Conservation (phyloP, 306 rosid species). For the Cucurbita argyrosperma region DNA sequence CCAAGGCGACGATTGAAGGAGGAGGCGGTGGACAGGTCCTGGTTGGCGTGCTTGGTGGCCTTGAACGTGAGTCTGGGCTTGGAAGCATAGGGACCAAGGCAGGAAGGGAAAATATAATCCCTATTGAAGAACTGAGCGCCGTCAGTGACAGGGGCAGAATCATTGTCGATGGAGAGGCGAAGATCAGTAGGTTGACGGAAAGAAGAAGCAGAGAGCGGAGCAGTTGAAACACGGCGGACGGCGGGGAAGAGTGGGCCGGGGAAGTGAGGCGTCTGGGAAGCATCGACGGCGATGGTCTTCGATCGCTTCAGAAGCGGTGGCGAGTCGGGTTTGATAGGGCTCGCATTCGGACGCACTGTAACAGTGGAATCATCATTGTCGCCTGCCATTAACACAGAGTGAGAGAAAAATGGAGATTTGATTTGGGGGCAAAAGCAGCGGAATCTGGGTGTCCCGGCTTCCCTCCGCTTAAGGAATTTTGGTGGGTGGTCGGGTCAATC, state of each 20-base stretch:
- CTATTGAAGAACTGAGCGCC: slow-evolving; percentile 27
- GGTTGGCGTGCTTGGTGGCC: slow-evolving; percentile 4
- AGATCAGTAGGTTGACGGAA: slow-evolving; percentile 19
- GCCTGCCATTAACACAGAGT: background rate
- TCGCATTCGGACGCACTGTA: background rate
- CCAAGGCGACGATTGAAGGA: background rate
- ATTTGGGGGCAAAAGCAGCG: background rate
- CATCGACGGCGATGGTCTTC: slow-evolving; percentile 22
- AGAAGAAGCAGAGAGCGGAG: background rate
- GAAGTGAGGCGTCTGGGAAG: slow-evolving; percentile 7
- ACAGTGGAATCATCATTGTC: background rate
- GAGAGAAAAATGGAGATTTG: background rate
- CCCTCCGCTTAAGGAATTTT: background rate
- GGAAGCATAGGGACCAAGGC: slow-evolving; percentile 43
- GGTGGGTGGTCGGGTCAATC: background rate
- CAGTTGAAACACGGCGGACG: slow-evolving; percentile 18
- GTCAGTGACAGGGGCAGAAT: background rate
- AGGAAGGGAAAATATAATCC: slow-evolving; percentile 65
- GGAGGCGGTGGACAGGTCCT: background rate
- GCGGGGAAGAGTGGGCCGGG: slow-evolving; percentile 36
- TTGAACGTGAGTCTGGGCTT: slow-evolving; percentile 21
- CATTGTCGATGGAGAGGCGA: slow-evolving; percentile 21
- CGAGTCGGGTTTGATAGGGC: slow-evolving; percentile 14
- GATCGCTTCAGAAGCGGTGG: slow-evolving; percentile 47
- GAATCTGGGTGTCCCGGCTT: background rate